Conservation (phyloP, 371 early-diverging fungal genomes). For the Coemansia linderi region DNA sequence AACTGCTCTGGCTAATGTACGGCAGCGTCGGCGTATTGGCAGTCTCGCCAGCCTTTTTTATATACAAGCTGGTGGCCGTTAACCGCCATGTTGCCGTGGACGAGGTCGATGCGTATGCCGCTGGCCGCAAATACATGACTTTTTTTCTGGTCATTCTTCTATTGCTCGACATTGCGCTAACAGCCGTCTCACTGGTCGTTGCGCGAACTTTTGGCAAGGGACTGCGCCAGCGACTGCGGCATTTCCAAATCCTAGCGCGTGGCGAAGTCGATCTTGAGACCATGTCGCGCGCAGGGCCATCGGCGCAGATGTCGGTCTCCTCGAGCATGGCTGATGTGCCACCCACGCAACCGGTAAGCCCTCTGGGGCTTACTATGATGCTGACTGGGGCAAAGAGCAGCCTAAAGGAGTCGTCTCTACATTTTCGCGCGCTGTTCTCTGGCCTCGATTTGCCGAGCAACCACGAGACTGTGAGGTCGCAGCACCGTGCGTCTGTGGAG, state of each 20-base stretch:
- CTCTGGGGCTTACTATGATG: slow-evolving; percentile 5
- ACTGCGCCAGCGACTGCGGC: slow-evolving; percentile 25
- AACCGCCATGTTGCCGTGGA: slow-evolving; percentile 2
- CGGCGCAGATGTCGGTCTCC: not conserved
- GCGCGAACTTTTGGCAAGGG: slow-evolving; percentile 28
- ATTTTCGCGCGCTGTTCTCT: slow-evolving; percentile 34
- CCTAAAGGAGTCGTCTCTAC: slow-evolving; percentile 26
- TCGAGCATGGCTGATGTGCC: not conserved
- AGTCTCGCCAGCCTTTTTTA: slow-evolving; percentile 20
- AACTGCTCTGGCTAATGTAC: slow-evolving; percentile 45
- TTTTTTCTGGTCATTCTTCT: slow-evolving; percentile 24
- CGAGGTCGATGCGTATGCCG: not conserved
- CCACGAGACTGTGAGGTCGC: not conserved
- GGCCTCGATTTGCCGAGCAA: slow-evolving; percentile 11
- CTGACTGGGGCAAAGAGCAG: slow-evolving; percentile 24
- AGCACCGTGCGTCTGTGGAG: slow-evolving; percentile 10
- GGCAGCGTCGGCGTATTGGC: slow-evolving; percentile 16
- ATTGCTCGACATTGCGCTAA: slow-evolving; percentile 15
- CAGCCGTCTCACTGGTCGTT: slow-evolving; percentile 13
- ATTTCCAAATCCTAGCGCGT: slow-evolving; percentile 30
- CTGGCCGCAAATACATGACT: slow-evolving; percentile 21
- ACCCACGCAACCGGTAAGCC: not conserved
- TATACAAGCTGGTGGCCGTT: slow-evolving; percentile 34
- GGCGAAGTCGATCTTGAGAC: slow-evolving; percentile 29
- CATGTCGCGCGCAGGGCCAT: slow-evolving; percentile 1